These are phyloP conservation scores for Alnus rubra DNA, from an alignment of 306 rosid genomes.

Conservation along the genomic window DNA sequence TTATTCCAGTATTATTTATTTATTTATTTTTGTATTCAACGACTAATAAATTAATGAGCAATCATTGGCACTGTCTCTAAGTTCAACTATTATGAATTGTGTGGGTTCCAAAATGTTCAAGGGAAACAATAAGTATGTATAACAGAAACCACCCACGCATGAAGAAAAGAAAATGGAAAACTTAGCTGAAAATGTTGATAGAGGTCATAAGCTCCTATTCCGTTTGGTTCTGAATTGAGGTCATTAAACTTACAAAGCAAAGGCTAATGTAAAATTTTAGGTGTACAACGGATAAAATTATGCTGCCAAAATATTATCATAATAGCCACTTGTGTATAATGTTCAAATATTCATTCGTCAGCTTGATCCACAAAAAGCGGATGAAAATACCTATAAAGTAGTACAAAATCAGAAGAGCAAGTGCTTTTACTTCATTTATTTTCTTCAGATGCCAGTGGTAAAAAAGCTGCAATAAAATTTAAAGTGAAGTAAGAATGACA, in stretches of 20 bases:
- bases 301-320: background rate
- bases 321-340: background rate
- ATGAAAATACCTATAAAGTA: constrained; percentile 52
- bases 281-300: background rate
- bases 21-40: background rate
- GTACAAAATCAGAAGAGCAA: constrained; percentile 48
- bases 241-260: background rate
- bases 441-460: constrained; percentile 53
- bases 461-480: constrained; percentile 52
- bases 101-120: background rate
- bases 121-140: background rate
- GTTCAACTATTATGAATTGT: background rate
- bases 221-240: background rate
- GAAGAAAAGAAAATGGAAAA: background rate
- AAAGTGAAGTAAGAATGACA: constrained; percentile 25
- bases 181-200: constrained; percentile 1
- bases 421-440: constrained; percentile 43
- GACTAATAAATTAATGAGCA: background rate
- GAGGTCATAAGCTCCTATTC: constrained; percentile 1
- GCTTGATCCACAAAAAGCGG: constrained; percentile 11
- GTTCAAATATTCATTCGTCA: constrained; percentile 7
- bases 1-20: no score
- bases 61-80: background rate
- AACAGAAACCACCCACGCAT: background rate
- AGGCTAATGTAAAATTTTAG: background rate